phyloP scores from a whole-genome alignment of 768 basidiomycete genomes.

The Rhodotorula paludigena region DNA sequence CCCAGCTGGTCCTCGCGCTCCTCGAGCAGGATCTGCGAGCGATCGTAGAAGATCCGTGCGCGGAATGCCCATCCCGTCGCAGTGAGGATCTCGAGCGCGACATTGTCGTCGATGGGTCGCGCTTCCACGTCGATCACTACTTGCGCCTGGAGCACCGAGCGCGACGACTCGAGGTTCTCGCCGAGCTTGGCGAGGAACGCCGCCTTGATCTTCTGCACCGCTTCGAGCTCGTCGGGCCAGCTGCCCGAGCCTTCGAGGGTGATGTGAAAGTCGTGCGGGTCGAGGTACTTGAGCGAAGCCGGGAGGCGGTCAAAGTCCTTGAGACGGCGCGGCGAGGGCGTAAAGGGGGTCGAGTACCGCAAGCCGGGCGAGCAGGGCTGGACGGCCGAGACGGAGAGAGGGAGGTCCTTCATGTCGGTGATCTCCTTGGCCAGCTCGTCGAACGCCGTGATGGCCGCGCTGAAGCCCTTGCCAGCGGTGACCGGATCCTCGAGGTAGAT shows the following conservation, averaged over 20 bases:
- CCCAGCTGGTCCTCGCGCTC: conserved; percentile 54
- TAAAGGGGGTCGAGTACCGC: conserved; percentile 74
- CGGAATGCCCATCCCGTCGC: conserved; percentile 82
- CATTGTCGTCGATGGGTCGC: conserved; percentile 63
- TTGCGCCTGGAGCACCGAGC: conserved; percentile 51
- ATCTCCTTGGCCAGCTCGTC: conserved; percentile 70
- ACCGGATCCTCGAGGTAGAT: conserved; percentile 46
- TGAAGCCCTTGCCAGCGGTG: conserved; percentile 46
- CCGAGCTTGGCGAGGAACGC: conserved; percentile 84
- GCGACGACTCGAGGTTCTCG: conserved; percentile 56
- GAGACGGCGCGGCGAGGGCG: conserved; percentile 66
- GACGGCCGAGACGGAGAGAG: conserved; percentile 69
- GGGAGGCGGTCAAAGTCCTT: conserved; percentile 33
- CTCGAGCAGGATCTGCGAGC: conserved; percentile 74
- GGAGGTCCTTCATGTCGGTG: conserved; percentile 67
- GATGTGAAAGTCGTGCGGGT: conserved; percentile 67
- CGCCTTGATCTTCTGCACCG: conserved; percentile 88
- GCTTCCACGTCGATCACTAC: conserved; percentile 56
- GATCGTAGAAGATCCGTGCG: conserved; percentile 76
- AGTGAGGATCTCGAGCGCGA: conserved; percentile 69
- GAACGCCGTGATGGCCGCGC: conserved; percentile 65
- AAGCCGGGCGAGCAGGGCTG: conserved; percentile 68
- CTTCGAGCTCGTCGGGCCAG: conserved; percentile 91
- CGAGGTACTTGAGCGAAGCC: conserved; percentile 51
- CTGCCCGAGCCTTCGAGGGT: conserved; percentile 87